Conservation (phyloP, 2,329 filamentous ascomycete species). For the Myriosclerotinia duriaeana region DNA sequence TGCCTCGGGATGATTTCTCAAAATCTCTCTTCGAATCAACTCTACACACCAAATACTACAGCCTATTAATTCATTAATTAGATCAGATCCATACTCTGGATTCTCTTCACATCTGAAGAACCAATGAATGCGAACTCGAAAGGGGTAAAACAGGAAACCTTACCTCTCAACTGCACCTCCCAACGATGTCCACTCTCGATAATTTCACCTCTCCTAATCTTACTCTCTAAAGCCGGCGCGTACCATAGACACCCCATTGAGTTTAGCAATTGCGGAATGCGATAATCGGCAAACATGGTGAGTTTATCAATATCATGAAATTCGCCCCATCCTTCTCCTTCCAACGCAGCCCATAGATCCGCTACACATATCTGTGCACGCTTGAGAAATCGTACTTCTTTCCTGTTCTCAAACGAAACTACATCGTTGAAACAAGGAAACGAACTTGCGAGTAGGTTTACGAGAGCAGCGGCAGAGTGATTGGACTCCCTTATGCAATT, state of each 20-base stretch:
- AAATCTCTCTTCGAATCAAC: conserved; percentile 78
- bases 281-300: conserved; percentile 98
- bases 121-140: not conserved
- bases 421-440: conserved; percentile 88
- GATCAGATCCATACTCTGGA: not conserved
- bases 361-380: conserved; percentile 94
- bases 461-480: conserved; percentile 77
- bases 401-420: conserved; percentile 68
- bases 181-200: conserved; percentile 72
- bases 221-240: conserved; percentile 72
- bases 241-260: conserved; percentile 80
- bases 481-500: conserved; percentile 73
- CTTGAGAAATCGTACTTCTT: conserved; percentile 79
- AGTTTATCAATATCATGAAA: conserved; percentile 93
- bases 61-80: conserved; percentile 47
- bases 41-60: conserved; percentile 98
- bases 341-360: conserved; percentile 94
- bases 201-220: conserved; percentile 62
- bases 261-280: conserved; percentile 89
- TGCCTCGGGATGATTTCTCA: conserved; percentile 67
- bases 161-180: conserved; percentile 85
- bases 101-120: not conserved
- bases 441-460: conserved; percentile 79
- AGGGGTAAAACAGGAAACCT: conserved; percentile 30
- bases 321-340: conserved; percentile 72